Base-by-base conservation (phyloP, 2,329 filamentous ascomycete species). In the Fusarium haematococcum region DNA sequence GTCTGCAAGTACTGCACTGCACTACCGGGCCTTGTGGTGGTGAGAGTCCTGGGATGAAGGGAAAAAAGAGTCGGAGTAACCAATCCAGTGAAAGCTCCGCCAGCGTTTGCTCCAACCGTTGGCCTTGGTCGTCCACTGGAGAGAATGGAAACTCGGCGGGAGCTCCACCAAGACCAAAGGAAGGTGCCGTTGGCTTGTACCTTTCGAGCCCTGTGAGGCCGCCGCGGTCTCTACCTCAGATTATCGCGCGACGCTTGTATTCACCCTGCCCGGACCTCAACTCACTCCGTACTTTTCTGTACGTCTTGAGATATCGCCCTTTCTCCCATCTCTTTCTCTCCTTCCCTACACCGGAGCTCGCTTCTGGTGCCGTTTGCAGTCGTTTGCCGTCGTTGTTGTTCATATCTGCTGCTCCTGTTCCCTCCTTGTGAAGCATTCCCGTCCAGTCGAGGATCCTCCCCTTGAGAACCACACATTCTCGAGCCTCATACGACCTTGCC, bases 401-500 rank as follows among this genome's bases (percentile, higher is more conserved):
- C 45, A 23, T 35, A 18, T 14, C 52, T 54, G 23, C 25, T 63
- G 60, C 41, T 27, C 16, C 61, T 52, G 41, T 43, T 59, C 41
- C 33, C 9, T 43, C 58, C 39, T 54, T 33, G 48, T 65, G 39
- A 61, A 66, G 60, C 30, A 48, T 68, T 65, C 57, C 37, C 32
- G 67, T 58, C 58, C 35, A 32, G 67, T 58, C 59, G 37, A 33
- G 59, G 60, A 63, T 54, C 54, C 70, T 71, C 71, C 54, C 48
- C 33, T 35, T 41, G 73, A 67, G 70, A 63, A 63, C 68, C 62
- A 63, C 63, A 56, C 71, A 60, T 52, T 56, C 62, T 66, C 33
- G 45, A 75, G 64, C 54, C 61, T 75, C 62, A 59, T 54, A 73
- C 69, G 71, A 60, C 71, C 59, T 52, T 65, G 35, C 65, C 65